These are phyloP conservation scores for Raddia guianensis DNA, from an alignment of 176 grass and related monocot species.

Conservation along the genomic window DNA sequence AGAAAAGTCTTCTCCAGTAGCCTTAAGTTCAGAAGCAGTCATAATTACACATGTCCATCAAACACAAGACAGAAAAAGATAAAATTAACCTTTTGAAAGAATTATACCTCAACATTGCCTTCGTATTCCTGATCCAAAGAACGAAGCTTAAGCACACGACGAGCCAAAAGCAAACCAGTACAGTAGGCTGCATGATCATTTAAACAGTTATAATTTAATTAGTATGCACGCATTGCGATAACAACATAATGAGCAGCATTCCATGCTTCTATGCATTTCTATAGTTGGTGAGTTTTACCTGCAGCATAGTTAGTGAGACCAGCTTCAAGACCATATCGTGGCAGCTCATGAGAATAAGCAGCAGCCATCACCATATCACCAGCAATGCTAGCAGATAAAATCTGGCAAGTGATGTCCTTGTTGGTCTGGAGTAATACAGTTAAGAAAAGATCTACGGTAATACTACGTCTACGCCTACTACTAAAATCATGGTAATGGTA, in stretches of 20 bases:
- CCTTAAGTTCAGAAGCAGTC: conserved; percentile 23
- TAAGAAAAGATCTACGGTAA: background rate
- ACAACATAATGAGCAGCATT: background rate
- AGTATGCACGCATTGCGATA: background rate
- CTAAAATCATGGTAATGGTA: too few species aligned
- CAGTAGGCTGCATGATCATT: conserved; percentile 59
- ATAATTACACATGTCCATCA: background rate
- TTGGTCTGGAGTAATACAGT: conserved; percentile 30
- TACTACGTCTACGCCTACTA: too few species aligned
- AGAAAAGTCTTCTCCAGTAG: conserved; percentile 82
- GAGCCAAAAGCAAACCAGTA: conserved; percentile 80
- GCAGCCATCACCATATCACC: conserved; percentile 46
- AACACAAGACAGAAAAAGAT: background rate
- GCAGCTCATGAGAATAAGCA: conserved; percentile 51
- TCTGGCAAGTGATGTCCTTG: conserved; percentile 49
- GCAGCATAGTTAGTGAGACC: conserved; percentile 89
- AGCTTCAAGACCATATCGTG: conserved; percentile 71
- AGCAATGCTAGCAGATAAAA: conserved; percentile 46
- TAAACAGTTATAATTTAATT: background rate
- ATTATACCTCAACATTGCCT: conserved; percentile 72
- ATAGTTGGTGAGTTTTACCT: conserved; percentile 26
- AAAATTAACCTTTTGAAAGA: background rate
- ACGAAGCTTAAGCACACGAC: conserved; percentile 68
- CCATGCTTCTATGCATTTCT: background rate
- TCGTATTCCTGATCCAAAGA: conserved; percentile 74